Conservation (phyloP, 176 grass and related monocot species). For the Lolium rigidum region DNA sequence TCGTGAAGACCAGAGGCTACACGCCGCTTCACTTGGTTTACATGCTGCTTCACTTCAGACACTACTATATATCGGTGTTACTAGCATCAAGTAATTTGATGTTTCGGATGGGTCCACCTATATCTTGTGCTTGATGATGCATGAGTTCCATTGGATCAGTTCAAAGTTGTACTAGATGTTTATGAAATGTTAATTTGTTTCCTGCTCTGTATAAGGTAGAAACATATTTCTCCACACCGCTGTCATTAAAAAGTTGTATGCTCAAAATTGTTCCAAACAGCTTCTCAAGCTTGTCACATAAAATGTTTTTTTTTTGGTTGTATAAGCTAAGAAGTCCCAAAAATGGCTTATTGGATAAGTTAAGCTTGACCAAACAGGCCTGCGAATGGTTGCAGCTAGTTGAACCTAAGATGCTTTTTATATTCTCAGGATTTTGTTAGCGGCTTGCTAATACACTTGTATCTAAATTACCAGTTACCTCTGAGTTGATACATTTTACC, state of each 20-base stretch:
- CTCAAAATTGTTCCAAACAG: slow-evolving; percentile 33
- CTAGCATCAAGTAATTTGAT: slow-evolving; percentile 36
- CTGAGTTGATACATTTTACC: slow-evolving; percentile 96
- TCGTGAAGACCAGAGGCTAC: neutral
- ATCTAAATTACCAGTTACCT: slow-evolving; percentile 69
- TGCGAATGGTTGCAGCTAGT: slow-evolving; percentile 4
- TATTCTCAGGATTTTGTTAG: slow-evolving; percentile 27
- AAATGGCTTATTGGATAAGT: slow-evolving; percentile 28
- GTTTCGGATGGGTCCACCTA: slow-evolving; percentile 13
- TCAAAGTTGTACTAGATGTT: slow-evolving; percentile 8
- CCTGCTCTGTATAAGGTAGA: slow-evolving; percentile 27
- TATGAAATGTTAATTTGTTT: neutral
- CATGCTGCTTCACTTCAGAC: slow-evolving; percentile 30
- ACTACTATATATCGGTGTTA: slow-evolving; percentile 6
- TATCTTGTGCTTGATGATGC: slow-evolving; percentile 20
- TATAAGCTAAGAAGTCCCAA: slow-evolving; percentile 27
- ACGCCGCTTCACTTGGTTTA: neutral
- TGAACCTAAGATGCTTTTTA: neutral
- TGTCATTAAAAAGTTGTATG: neutral
- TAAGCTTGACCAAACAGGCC: slow-evolving; percentile 15
- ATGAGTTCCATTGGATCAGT: neutral
- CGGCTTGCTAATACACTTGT: slow-evolving; percentile 38
- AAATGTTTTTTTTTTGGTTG: slow-evolving; percentile 10
- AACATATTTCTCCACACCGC: neutral
- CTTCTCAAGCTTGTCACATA: slow-evolving; percentile 14